Evolutionary conservation across 768 basidiomycete species (phyloP), one percentile per base, ranked within the genome.

Genomic region (Phanerochaete sordida): DNA sequence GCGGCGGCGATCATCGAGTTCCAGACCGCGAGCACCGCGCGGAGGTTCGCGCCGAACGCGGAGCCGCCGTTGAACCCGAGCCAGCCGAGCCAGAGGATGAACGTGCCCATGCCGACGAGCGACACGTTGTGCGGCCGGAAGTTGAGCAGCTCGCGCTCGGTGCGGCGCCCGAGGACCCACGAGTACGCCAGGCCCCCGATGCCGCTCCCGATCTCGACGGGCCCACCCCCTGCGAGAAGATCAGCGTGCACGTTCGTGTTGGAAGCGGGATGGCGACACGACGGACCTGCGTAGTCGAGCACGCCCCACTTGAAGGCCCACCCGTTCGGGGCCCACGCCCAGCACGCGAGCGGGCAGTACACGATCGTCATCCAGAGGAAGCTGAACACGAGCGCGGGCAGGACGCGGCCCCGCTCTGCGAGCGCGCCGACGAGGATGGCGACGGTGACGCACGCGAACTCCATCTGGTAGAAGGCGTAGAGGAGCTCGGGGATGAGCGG

Each of bases 31-130:
- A 88, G 84, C 59, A 93, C 79, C 2, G 92, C 93, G 52, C 93
- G 87, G 43, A 95, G 78, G 74, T 95, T 95, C 35, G 92, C 91
- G 28, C 90, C 90, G 65, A 92, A 91, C 2, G 92, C 90, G 58
- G 88, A 90, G 26, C 93, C 93, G 50, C 90, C 93, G 74, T 95
- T 95, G 80, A 94, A 93, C n/a, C 89, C 91, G 58, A 88, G 74
- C 86, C 86, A 92, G 26, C 92, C 91, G 69, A 95, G 89, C 90
- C 89, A 93, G 56, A 93, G 84, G 63, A 94, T 81, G 65, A 86
- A 89, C 9, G 90, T 94, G 64, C 93, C 93, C 57, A 95, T 81
- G 64, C 83, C 83, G 66, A 95, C 90, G 71, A 90, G 76, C 31
- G 89, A 85, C 23, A 93, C 91, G 70, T 93, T 93, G 74, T 95